Conservation (phyloP, 352 stramenopile genomes). For the Globisporangium parvum region DNA sequence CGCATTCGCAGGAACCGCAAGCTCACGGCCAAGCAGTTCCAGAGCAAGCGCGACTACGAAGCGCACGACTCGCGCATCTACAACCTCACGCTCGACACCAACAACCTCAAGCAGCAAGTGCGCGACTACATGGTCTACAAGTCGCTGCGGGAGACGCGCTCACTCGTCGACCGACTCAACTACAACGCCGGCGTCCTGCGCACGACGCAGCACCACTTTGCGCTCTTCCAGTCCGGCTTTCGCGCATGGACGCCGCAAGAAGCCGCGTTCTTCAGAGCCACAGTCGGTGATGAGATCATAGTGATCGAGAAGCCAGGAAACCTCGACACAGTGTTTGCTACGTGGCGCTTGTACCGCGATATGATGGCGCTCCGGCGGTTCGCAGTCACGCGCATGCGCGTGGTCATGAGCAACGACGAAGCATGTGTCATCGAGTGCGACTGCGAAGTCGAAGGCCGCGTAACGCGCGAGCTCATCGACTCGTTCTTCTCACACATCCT, state of each 20-base stretch:
- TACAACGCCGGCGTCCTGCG: slow-evolving; percentile 8
- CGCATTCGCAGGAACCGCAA: slow-evolving; percentile 4
- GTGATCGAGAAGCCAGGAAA: slow-evolving; percentile 10
- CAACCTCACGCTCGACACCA: slow-evolving; percentile 31
- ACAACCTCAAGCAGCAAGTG: slow-evolving; percentile 30
- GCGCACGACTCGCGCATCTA: slow-evolving; percentile 7
- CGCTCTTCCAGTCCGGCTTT: slow-evolving; percentile 10
- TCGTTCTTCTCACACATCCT: slow-evolving; percentile 9
- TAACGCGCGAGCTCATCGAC: slow-evolving; percentile 1
- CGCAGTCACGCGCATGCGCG: background rate
- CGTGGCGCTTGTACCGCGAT: slow-evolving; percentile 1
- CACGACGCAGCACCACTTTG: slow-evolving; percentile 10
- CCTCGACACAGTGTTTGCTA: slow-evolving; percentile 14
- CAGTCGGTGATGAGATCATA: slow-evolving; percentile 2
- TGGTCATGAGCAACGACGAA: slow-evolving; percentile 1
- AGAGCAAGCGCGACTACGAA: slow-evolving; percentile 6
- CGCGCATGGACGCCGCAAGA: slow-evolving; percentile 1
- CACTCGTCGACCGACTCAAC: slow-evolving; percentile 10
- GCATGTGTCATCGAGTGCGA: slow-evolving; percentile 1
- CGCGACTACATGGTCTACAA: slow-evolving; percentile 7
- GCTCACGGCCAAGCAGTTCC: slow-evolving; percentile 5
- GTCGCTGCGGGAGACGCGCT: slow-evolving; percentile 7
- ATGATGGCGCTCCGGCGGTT: slow-evolving; percentile 12
- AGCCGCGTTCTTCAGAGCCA: slow-evolving; percentile 2
- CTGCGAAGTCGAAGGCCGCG: background rate